Evolutionary conservation across 176 grass and related monocot genomes (phyloP).

Genomic region (Eragrostis nindensis): DNA sequence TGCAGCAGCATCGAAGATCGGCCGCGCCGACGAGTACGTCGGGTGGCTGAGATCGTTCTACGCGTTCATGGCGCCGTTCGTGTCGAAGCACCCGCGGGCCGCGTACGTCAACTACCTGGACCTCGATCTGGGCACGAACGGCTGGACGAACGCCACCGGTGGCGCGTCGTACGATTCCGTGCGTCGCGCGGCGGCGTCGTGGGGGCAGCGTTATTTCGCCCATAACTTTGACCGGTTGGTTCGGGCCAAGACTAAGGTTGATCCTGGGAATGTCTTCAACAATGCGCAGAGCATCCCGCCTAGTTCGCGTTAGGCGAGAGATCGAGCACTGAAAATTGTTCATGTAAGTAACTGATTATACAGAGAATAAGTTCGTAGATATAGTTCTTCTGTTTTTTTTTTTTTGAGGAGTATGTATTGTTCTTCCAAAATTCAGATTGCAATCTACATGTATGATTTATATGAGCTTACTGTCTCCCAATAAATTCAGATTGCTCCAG

Average conservation of each 20-base stretch:
- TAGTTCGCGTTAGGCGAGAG: neutral
- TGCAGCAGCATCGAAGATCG: accelerated
- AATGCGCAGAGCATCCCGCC: constrained; percentile 74
- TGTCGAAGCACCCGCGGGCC: constrained; percentile 42
- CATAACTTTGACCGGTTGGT: constrained; percentile 59
- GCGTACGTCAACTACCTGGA: constrained; percentile 79
- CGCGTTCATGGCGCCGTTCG: constrained; percentile 48
- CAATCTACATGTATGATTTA: no score
- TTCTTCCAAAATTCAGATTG: neutral
- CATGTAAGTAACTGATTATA: neutral
- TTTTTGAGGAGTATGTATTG: neutral
- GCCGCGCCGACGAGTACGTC: neutral
- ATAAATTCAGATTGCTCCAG: no score
- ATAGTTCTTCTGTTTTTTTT: neutral
- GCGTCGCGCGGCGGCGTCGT: constrained; percentile 7
- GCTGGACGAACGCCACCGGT: constrained; percentile 18
- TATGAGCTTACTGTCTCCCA: no score
- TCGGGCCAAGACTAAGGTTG: constrained; percentile 46
- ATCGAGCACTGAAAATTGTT: neutral
- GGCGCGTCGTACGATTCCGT: neutral
- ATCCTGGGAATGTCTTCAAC: constrained; percentile 62
- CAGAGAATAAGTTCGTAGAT: neutral
- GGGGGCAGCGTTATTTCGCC: constrained; percentile 45
- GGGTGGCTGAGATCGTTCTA: constrained; percentile 56
- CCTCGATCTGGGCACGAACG: constrained; percentile 54